Conservation (phyloP, 2,329 filamentous ascomycete species). For the Botrytis galanthina region DNA sequence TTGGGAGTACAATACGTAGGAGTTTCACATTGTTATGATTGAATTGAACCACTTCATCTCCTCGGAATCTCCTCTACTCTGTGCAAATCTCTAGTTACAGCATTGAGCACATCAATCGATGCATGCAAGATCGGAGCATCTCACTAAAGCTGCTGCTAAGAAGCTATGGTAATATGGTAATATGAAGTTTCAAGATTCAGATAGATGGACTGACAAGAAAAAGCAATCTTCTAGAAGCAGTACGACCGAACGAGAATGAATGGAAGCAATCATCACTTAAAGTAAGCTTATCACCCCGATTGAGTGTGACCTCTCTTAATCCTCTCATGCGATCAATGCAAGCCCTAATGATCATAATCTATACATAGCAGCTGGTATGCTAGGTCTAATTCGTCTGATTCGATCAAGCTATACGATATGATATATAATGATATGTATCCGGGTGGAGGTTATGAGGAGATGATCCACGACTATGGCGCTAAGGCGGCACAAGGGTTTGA, state of each 20-base stretch:
- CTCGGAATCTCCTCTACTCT: background rate
- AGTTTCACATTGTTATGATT: background rate
- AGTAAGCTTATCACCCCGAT: conserved; percentile 11
- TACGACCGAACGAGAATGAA: background rate
- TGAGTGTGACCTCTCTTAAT: background rate
- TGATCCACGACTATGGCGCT: conserved; percentile 14
- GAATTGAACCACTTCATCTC: conserved; percentile 12
- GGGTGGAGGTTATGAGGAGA: conserved; percentile 9
- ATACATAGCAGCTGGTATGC: background rate
- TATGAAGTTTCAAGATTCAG: conserved; percentile 1
- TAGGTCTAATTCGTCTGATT: background rate
- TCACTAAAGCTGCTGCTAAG: background rate
- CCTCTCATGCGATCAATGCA: conserved; percentile 7
- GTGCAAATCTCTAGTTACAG: background rate
- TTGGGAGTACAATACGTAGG: conserved; percentile 21
- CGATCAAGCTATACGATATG: conserved; percentile 9
- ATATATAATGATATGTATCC: conserved; percentile 16
- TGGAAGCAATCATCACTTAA: background rate
- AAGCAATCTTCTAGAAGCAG: conserved; percentile 20
- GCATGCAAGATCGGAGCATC: conserved; percentile 16
- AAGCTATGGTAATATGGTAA: background rate
- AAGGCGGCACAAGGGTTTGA: conserved; percentile 14
- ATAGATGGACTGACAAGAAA: background rate
- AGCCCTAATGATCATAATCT: background rate
- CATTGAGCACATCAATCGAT: conserved; percentile 2